Percentiles rank a stretch among this genome's conserved stretches.
These are phyloP conservation scores for Amphirosellinia nigrospora DNA, from an alignment of 495 filamentous ascomycete species.

Conservation along the genomic window DNA sequence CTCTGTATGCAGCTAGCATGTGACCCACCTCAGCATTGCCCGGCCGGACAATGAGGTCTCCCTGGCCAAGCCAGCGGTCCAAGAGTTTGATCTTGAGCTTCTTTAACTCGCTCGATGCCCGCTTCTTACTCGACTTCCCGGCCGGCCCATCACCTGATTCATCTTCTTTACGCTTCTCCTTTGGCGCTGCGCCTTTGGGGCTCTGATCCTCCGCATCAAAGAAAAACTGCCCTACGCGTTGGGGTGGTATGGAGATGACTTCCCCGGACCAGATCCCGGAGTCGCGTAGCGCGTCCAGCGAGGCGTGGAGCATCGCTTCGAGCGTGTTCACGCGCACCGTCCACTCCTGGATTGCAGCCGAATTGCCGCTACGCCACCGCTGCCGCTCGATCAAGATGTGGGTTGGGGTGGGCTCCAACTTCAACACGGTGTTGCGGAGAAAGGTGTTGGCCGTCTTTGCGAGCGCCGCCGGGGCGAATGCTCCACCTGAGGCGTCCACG, in stretches of 20 bases:
- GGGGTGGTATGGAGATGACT: conserved; percentile 46
- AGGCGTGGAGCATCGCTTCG: conserved; percentile 85
- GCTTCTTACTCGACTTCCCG: conserved; percentile 15
- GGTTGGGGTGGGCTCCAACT: conserved; percentile 63
- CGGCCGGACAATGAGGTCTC: conserved; percentile 37
- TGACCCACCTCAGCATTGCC: conserved; percentile 44
- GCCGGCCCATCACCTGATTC: conserved; percentile 5
- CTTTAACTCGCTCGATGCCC: conserved; percentile 54
- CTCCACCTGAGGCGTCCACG: conserved; percentile 34
- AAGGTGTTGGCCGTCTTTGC: conserved; percentile 68
- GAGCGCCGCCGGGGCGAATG: conserved; percentile 64
- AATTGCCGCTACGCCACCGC: conserved; percentile 75
- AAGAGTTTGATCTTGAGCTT: conserved; percentile 71
- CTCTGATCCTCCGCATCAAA: conserved; percentile 59
- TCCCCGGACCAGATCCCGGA: conserved; percentile 49
- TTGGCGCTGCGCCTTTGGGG: no score
- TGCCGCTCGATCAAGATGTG: conserved; percentile 90
- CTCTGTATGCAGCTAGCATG: conserved; percentile 43
- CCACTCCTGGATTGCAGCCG: conserved; percentile 78
- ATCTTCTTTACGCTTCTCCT: background rate
- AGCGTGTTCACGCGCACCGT: conserved; percentile 88
- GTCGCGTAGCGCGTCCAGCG: conserved; percentile 63
- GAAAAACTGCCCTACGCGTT: conserved; percentile 51
- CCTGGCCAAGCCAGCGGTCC: conserved; percentile 56
- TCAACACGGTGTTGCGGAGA: conserved; percentile 50